phyloP scores from a whole-genome alignment of 331 rosid species.

The Dryas integrifolia region DNA sequence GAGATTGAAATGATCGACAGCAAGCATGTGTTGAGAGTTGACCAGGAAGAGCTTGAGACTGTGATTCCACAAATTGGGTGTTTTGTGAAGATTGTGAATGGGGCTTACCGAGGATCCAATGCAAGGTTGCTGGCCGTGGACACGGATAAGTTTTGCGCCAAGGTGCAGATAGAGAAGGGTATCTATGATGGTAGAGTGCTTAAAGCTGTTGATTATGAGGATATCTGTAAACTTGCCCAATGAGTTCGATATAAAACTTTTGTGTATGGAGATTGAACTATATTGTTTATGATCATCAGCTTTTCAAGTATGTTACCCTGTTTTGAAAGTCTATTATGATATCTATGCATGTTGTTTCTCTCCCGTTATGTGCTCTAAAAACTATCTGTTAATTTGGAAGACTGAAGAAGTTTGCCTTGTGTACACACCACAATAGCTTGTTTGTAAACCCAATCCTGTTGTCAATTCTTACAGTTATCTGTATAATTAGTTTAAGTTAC shows the following conservation, averaged over 20 bases:
- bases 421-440: background rate
- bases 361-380: background rate
- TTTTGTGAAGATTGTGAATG: constrained; percentile 74
- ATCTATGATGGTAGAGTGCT: constrained; percentile 81
- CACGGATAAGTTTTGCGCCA: constrained; percentile 60
- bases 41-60: constrained; percentile 78
- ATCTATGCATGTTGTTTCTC: background rate
- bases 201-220: constrained; percentile 77
- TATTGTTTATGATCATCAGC: background rate
- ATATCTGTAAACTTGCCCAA: constrained; percentile 59
- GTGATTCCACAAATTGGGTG: constrained; percentile 88
- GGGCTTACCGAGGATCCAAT: constrained; percentile 72
- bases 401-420: background rate
- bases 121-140: constrained; percentile 70
- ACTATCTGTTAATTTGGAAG: background rate
- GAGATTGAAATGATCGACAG: constrained; percentile 83
- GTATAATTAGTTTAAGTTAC: background rate
- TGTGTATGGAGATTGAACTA: background rate
- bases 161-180: constrained; percentile 93
- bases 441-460: background rate
- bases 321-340: background rate
- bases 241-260: constrained; percentile 21
- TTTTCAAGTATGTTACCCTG: background rate
- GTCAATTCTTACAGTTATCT: background rate
- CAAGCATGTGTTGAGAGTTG: constrained; percentile 85